phyloP scores from a whole-genome alignment of 179 eudicot genomes.

The Spergularia azorica region DNA sequence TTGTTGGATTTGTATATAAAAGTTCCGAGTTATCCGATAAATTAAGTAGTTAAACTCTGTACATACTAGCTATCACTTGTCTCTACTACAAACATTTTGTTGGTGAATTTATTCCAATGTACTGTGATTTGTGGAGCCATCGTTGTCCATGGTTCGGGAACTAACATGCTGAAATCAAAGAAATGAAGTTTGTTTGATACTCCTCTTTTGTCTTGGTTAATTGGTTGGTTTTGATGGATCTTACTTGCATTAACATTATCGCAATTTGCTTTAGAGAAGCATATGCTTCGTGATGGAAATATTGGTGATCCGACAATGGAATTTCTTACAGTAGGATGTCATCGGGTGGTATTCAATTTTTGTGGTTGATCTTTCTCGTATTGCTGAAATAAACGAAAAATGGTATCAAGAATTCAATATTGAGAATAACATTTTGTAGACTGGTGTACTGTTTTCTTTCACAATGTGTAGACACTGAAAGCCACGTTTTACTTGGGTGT shows the following conservation, averaged over 20 bases:
- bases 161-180: background rate
- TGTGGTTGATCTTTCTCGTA: too few relatives aligned
- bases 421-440: too few relatives aligned
- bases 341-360: too few relatives aligned
- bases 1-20: constrained; percentile 36
- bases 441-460: too few relatives aligned
- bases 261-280: too few relatives aligned
- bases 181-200: background rate
- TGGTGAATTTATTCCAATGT: constrained; percentile 10
- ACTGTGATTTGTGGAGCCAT: constrained; percentile 13
- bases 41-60: constrained; percentile 32
- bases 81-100: constrained; percentile 19
- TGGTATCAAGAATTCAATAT: too few relatives aligned
- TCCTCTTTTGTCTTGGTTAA: background rate
- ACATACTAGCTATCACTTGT: constrained; percentile 21
- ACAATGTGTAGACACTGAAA: too few relatives aligned
- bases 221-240: background rate
- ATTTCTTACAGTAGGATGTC: background rate
- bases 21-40: constrained; percentile 14
- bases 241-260: background rate
- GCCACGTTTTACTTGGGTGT: too few relatives aligned
- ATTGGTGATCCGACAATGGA: too few relatives aligned
- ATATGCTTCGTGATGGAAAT: too few relatives aligned
- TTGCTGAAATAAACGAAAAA: too few relatives aligned
- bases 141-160: constrained; percentile 8